Evolutionary conservation across 1,284 basidiomycete genomes (phyloP), one percentile per base, ranked within the genome.

Genomic region (Tylopilus sp.): DNA sequence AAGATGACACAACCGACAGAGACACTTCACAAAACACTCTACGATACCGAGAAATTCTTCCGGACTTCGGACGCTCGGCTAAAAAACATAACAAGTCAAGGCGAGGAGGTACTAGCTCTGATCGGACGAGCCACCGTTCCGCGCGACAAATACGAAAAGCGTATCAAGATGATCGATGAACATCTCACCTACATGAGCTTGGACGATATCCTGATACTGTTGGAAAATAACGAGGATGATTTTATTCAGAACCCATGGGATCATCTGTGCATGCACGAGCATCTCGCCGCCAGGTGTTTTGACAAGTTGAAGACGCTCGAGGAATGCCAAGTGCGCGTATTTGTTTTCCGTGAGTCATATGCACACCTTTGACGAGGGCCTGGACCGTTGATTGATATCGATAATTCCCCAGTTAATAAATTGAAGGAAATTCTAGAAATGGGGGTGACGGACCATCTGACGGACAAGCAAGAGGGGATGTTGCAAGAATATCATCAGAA

Each of bases 261-360:
- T 16, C 49, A 58, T 41, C 18, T 29, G 3, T 58, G 41, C 38
- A 56, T 63, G 55, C 49, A 59, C 38, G 58, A 70, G 16, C 41
- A 58, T 29, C 53, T 67, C 16, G 26, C 61, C 41, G 53, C 33
- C 7, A 58, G 32, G 33, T 29, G 19, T 61, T 33, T 33, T 6
- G 10, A 47, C n/a, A 53, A 57, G 24, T 22, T 36, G 12, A 51
- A 38, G 7, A 4, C 1, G 4, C 29, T 53, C 32, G 36, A 26
- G 12, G 4, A 18, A 1, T n/a, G 39, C 49, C 52, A 7, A 15
- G 4, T 18, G 6, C 19, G 52, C 16, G 15, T 62, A 19, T 7
- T 47, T 4, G 18, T 38, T 24, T 44, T 41, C 1, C 16, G 58
- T 69, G 52, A 56, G 68, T 53, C 36, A 8, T 36, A 13, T 4